Percentiles rank a stretch among this genome's conserved stretches.
phyloP scores from a whole-genome alignment of 306 rosid species.

The Ziziphus jujuba region DNA sequence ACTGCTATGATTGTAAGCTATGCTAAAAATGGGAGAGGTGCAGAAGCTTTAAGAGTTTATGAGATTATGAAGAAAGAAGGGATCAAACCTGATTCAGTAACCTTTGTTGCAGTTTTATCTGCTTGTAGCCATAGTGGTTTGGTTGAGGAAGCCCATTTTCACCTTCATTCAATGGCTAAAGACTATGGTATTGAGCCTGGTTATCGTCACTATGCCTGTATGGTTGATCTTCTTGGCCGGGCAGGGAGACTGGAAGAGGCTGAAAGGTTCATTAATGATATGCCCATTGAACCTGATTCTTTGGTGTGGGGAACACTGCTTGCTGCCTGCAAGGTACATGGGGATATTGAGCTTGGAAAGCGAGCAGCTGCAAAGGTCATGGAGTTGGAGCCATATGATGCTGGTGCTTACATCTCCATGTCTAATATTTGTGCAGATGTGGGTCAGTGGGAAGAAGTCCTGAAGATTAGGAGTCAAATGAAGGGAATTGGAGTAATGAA shows the following conservation, averaged over 20 bases:
- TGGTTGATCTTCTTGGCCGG: constrained; percentile 77
- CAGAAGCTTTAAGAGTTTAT: constrained; percentile 62
- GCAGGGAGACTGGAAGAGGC: constrained; percentile 71
- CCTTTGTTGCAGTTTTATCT: constrained; percentile 67
- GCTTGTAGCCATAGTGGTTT: constrained; percentile 76
- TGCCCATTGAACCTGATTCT: constrained; percentile 59
- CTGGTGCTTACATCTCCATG: constrained; percentile 56
- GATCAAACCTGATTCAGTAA: constrained; percentile 67
- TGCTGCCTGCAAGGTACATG: constrained; percentile 72
- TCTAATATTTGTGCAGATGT: constrained; percentile 77
- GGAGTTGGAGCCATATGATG: constrained; percentile 60
- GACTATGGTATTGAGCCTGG: constrained; percentile 57
- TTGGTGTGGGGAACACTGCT: constrained; percentile 78
- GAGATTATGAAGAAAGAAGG: constrained; percentile 67
- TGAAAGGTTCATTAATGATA: constrained; percentile 48
- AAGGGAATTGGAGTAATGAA: constrained; percentile 50
- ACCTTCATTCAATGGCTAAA: constrained; percentile 57
- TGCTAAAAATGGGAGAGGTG: constrained; percentile 76
- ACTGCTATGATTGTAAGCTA: constrained; percentile 71
- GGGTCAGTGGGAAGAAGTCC: constrained; percentile 71
- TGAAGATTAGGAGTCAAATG: constrained; percentile 57
- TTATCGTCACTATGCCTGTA: constrained; percentile 68
- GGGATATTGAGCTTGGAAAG: constrained; percentile 68
- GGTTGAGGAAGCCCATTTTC: constrained; percentile 70
- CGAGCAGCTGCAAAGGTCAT: constrained; percentile 55